Evolutionary conservation across 2,329 filamentous ascomycete species (phyloP), one percentile per base, ranked within the genome.

Genomic region (Apiospora phragmitis): DNA sequence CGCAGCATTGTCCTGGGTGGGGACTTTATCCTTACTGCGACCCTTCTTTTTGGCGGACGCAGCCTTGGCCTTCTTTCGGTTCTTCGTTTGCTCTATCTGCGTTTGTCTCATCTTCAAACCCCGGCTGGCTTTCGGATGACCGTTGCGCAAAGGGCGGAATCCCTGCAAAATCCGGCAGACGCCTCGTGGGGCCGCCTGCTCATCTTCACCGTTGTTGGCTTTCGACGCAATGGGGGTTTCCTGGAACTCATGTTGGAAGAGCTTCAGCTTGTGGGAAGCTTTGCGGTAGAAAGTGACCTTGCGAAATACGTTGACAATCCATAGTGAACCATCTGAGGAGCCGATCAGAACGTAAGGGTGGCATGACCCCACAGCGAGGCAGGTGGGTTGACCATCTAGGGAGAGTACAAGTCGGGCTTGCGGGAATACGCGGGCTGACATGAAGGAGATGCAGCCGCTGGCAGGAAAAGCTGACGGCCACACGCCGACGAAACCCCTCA

Each of bases 161-260:
- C 87, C 87, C 51, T 88, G 84, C 5, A 87, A 72, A 41, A 90
- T 80, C n/a, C 88, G 81, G 7, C 83, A 84, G 1, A 82, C 83
- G 14, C 88, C 86, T n/a, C 86, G 80, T n/a, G 73, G 72, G 0
- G 75, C 72, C 1, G 75, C 79, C 1, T 77, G 77, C 7, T 78
- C 79, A 2, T 76, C 78, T 0, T 70, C 41, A 1, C 72, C 68
- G 8, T 69, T 49, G 8, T 35, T 29, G 43, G 69, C 62, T 67
- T 67, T 8, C 70, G 73, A 32, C 47, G 81, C 79, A 26, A 80
- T 68, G 26, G 75, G 74, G 7, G 78, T 76, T 0, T 84, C 79
- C 1, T 83, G 80, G 73, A 87, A 88, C 75, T 90, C 87, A 74
- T 89, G 87, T 62, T 88, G 85, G 67, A 89, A 83, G 1, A 90